Evolutionary conservation across 345 rosid species (phyloP).

Genomic region (Isatis tinctoria): DNA sequence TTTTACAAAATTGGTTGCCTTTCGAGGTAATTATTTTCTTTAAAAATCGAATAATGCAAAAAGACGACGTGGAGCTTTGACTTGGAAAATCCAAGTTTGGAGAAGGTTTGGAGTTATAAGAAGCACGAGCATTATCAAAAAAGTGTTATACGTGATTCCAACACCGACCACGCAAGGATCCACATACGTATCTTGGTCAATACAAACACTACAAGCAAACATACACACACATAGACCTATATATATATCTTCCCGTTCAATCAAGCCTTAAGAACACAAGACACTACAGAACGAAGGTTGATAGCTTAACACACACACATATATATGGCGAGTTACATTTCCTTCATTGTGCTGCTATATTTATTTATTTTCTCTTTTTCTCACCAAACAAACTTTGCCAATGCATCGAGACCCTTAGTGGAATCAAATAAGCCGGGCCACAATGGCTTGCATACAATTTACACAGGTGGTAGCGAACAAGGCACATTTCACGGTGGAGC

Average conservation of each 20-base stretch:
- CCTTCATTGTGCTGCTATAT: background rate
- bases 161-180: slow-evolving; percentile 11
- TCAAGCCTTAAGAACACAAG: slow-evolving; percentile 3
- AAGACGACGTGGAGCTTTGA: background rate
- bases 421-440: background rate
- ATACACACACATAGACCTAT: background rate
- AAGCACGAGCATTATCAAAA: slow-evolving; percentile 25
- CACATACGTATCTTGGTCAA: slow-evolving; percentile 23
- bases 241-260: slow-evolving; percentile 5
- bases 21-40: too few relatives aligned
- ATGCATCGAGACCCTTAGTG: slow-evolving; percentile 12
- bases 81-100: slow-evolving; percentile 3
- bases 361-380: background rate
- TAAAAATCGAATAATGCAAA: background rate
- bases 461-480: background rate
- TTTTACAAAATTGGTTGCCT: too few relatives aligned
- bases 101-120: slow-evolving; percentile 27
- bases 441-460: background rate
- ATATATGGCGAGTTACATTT: slow-evolving; percentile 19
- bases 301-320: background rate
- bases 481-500: background rate
- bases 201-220: slow-evolving; percentile 1
- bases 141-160: slow-evolving; percentile 14
- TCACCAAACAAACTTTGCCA: background rate
- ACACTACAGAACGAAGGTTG: background rate